Conservation (phyloP, 1,284 basidiomycete genomes). For the Tilletia setariae region DNA sequence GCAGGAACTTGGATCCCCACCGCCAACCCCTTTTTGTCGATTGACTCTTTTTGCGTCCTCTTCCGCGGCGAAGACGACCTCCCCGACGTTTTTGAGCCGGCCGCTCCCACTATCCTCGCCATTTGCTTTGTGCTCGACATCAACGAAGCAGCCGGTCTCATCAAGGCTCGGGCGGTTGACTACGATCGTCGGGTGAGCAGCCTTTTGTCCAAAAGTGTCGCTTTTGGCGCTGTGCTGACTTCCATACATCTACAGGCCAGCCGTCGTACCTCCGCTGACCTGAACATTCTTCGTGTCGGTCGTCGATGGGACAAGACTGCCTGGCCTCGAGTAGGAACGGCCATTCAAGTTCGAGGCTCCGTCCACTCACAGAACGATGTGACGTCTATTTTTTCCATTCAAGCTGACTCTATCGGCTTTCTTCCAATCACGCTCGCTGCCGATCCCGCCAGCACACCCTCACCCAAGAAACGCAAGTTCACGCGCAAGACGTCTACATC, state of each 20-base stretch:
- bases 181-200: neutral
- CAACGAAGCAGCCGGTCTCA: too few relatives aligned
- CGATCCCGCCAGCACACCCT: neutral
- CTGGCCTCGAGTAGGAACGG: neutral
- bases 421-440: neutral
- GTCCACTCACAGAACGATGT: neutral
- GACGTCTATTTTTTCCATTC: too few relatives aligned
- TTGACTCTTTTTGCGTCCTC: too few relatives aligned
- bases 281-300: neutral
- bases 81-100: too few relatives aligned
- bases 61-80: too few relatives aligned
- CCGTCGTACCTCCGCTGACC: neutral
- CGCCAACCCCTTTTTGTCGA: too few relatives aligned
- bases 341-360: neutral
- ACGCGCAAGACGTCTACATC: neutral
- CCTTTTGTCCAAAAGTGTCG: neutral
- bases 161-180: too few relatives aligned
- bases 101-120: too few relatives aligned
- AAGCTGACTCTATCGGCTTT: neutral
- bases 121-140: too few relatives aligned
- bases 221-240: neutral
- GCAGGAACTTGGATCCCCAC: too few relatives aligned
- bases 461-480: neutral
- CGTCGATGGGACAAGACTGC: neutral
- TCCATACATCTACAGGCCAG: neutral